Percentiles rank a stretch among this genome's conserved stretches.
phyloP scores from a whole-genome alignment of 164 flowering plant genomes.

The Vitis amurensis region DNA sequence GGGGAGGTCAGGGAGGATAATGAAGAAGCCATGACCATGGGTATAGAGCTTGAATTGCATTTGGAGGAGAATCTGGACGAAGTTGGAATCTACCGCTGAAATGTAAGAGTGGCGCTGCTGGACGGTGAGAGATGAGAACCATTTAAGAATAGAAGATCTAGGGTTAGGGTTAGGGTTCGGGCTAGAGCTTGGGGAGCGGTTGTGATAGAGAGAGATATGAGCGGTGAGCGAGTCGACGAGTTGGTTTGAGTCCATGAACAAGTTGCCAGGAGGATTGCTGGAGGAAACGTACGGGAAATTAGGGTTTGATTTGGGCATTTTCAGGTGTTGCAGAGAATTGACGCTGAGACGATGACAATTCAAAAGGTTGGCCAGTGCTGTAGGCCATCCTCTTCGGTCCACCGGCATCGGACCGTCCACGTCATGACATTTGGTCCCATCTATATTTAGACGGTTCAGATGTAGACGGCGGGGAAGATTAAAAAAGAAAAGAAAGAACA shows the following conservation, averaged over 20 bases:
- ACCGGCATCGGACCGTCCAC: too few relatives aligned
- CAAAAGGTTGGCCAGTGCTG: not conserved
- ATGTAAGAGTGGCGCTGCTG: conserved; percentile 73
- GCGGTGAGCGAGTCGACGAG: conserved; percentile 74
- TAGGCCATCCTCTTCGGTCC: too few relatives aligned
- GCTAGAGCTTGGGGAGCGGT: conserved; percentile 23
- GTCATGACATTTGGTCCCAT: too few relatives aligned
- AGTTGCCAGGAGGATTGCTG: not conserved
- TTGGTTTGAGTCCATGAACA: conserved; percentile 40
- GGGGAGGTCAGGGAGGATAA: conserved; percentile 73
- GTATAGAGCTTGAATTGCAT: conserved; percentile 47
- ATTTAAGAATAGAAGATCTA: conserved; percentile 65
- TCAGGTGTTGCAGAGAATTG: not conserved
- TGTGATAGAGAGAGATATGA: conserved; percentile 79
- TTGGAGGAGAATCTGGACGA: conserved; percentile 56
- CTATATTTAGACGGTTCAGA: too few relatives aligned
- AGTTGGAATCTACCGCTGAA: conserved; percentile 52
- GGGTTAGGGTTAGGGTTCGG: conserved; percentile 36
- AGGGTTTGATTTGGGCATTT: conserved; percentile 21
- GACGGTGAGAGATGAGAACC: conserved; percentile 75
- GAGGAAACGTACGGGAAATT: conserved; percentile 2
- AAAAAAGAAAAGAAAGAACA: too few relatives aligned
- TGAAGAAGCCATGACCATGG: conserved; percentile 58
- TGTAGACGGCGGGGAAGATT: too few relatives aligned
- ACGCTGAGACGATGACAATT: not conserved